Base-by-base conservation (phyloP, 1,284 basidiomycete genomes). In the Microbotryum intermedium region DNA sequence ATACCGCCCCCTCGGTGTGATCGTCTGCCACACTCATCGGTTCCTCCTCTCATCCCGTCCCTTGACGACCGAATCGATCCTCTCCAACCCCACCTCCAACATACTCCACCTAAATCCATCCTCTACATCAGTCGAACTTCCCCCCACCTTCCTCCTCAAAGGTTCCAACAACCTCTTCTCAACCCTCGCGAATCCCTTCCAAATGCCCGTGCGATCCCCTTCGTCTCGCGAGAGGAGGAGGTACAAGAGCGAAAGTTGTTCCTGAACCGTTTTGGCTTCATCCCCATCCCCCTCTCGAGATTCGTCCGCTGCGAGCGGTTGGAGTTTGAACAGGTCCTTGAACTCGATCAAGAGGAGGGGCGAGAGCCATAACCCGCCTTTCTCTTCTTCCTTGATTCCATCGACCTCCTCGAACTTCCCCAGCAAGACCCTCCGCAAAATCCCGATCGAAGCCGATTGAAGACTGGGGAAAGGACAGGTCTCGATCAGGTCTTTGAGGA, bases 401-500 rank as follows among this genome's bases (percentile, higher is more conserved):
- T 11, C 59, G 5, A 18, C 13, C 13, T 21, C 10, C 2, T 21
- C 20, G 8, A 56, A 25, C 44, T 62, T 60, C 21, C 11, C 1
- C 21, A 23, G 11, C 5, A 64, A 3, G 0, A 61, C 47, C 29
- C 61, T 54, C 47, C 50, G 50, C 18, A 64, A 45, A 6, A 64
- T n/a, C 28, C 59, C 59, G 2, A 61, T 34, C 13, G 47, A 47
- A 3, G 62, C 62, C 2, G 20, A 43, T 4, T 51, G 28, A 28
- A 64, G 28, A 9, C 9, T 23, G 18, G 25, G 18, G 8, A 28
- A 58, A 5, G 59, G 59, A 6, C 53, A 58, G 3, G 61, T 54
- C 26, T 43, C 54, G 13, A 58, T 44, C n/a, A 64, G 34, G 46
- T 50, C 44, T 30, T 42, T 25, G 23, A 64, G 45, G 8, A 61